Percentiles rank a stretch among this genome's conserved stretches.
These are phyloP conservation scores for Aspergillus bridgeri DNA, from an alignment of 495 filamentous ascomycete genomes.

Conservation along the genomic window DNA sequence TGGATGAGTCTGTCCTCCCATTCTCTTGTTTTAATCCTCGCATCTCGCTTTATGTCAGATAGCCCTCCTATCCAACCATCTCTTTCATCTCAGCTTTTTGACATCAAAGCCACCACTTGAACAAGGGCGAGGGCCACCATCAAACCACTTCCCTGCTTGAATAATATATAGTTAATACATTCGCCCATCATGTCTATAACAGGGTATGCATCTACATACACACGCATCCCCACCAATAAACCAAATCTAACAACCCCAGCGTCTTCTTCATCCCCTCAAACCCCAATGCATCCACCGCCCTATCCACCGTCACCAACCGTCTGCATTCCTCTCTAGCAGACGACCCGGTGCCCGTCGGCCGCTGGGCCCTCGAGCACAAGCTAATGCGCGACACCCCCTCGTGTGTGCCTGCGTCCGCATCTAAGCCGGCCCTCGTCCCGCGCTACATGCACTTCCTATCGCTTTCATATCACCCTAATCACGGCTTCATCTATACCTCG, in stretches of 20 bases:
- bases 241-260: constrained; percentile 20
- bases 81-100: not conserved
- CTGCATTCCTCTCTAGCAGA: constrained; percentile 39
- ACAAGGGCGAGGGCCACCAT: not conserved
- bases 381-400: constrained; percentile 47
- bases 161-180: no score
- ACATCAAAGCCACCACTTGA: not conserved
- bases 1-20: not conserved
- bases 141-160: no score
- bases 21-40: not conserved
- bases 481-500: constrained; percentile 47
- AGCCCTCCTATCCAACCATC: not conserved
- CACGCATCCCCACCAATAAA: not conserved
- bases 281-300: constrained; percentile 37
- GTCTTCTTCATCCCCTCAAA: constrained; percentile 48
- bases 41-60: not conserved
- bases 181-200: constrained; percentile 30
- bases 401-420: constrained; percentile 33
- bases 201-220: constrained; percentile 19
- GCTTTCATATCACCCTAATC: constrained; percentile 36
- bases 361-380: constrained; percentile 44
- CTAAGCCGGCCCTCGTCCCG: constrained; percentile 26
- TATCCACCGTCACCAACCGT: constrained; percentile 36
- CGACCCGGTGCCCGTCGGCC: constrained; percentile 36
- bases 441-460: constrained; percentile 48